phyloP scores from a whole-genome alignment of 106 monocot genomes.

The Dendrobium chrysotoxum region DNA sequence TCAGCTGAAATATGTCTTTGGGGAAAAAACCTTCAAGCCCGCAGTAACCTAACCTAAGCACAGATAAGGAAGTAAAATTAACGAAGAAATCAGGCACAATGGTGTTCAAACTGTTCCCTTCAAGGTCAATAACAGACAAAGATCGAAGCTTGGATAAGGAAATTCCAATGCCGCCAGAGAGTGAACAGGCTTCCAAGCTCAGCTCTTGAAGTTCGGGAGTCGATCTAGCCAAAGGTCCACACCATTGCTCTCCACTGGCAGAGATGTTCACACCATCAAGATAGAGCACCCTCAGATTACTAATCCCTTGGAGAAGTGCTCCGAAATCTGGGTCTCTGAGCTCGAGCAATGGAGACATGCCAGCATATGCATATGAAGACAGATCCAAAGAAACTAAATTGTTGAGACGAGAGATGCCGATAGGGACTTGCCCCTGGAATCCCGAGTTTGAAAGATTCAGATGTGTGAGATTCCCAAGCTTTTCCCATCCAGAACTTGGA shows the following conservation, averaged over 20 bases:
- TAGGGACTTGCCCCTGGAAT: constrained; percentile 35
- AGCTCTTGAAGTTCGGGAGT: constrained; percentile 27
- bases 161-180: constrained; percentile 27
- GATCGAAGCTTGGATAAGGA: constrained; percentile 23
- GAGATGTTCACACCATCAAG: constrained; percentile 9
- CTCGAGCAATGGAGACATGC: not conserved
- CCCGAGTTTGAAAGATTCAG: constrained; percentile 49
- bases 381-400: constrained; percentile 38
- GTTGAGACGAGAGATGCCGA: constrained; percentile 21
- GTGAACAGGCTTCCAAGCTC: constrained; percentile 44
- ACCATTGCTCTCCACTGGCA: constrained; percentile 11
- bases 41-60: constrained; percentile 22
- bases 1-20: constrained; percentile 19
- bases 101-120: constrained; percentile 34
- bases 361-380: constrained; percentile 7
- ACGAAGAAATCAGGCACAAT: constrained; percentile 25
- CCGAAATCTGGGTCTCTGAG: constrained; percentile 4
- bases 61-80: constrained; percentile 25
- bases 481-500: constrained; percentile 5
- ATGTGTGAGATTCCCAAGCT: constrained; percentile 22
- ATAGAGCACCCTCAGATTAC: constrained; percentile 15
- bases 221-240: constrained; percentile 16
- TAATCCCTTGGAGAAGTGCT: constrained; percentile 19
- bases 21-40: constrained; percentile 47
- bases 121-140: constrained; percentile 26